Base-by-base conservation (phyloP, 1,139 yeast genomes). In the Diutina ranongensis region DNA sequence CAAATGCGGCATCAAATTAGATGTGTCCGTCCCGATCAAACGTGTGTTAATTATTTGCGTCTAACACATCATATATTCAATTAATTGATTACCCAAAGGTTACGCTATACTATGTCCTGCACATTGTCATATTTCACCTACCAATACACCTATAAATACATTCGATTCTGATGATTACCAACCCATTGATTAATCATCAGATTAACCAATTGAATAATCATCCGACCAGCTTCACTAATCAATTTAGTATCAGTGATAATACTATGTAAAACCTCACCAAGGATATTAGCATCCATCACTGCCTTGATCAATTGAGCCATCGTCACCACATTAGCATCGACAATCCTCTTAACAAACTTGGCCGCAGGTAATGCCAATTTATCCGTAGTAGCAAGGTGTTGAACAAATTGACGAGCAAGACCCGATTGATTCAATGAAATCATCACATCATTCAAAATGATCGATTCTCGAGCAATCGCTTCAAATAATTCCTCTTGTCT, bases 1-100 rank as follows among this genome's bases (percentile, higher is more conserved):
- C 45, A 80, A 82, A 52, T 94, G 66, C 56, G 99, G 98, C 79
- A 78, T 92, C 49, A 89, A 68, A 84, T 92, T 51, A 78, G 99
- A 66, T 78, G 84, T 53, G 97, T 88, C 4, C 80, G 98, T 60
- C 95, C 95, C 10, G 28, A 7, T 10, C 28, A 25, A 5, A 25
- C 28, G 28, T 7, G 28, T 25, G 10, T 25, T 25, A 25, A 25
- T 25, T 10, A 25, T 25, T 25, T 25, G n/a, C n/a, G n/a, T n/a
- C n/a, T n/a, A n/a, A n/a, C n/a, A n/a, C n/a, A n/a, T n/a, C n/a
- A n/a, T n/a, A n/a, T n/a, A n/a, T n/a, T n/a, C n/a, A n/a, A n/a
- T n/a, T n/a, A n/a, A n/a, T n/a, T n/a, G n/a, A n/a, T n/a, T n/a
- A n/a, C n/a, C n/a, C n/a, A n/a, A n/a, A n/a, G n/a, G n/a, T n/a